These are phyloP conservation scores for Stemphylium vesicarium DNA, from an alignment of 2,329 filamentous ascomycete genomes.

Conservation along the genomic window DNA sequence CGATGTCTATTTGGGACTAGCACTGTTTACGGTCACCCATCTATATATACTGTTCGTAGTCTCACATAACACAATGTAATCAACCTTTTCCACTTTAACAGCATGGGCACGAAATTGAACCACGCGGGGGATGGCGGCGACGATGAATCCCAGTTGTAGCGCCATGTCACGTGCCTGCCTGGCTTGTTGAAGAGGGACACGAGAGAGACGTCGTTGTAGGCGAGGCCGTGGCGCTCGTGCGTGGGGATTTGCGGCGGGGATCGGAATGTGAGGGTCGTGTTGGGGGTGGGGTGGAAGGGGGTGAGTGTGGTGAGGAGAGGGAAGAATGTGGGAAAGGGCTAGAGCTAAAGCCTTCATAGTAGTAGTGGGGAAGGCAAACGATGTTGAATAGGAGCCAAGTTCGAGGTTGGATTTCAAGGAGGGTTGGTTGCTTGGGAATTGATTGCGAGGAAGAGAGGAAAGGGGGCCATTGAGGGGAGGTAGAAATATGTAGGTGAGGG, in stretches of 20 bases:
- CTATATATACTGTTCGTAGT: no score
- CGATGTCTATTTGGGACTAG: no score
- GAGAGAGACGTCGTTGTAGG: conserved; percentile 65
- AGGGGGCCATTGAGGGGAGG: background rate
- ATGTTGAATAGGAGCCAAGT: background rate
- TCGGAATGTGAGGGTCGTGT: background rate
- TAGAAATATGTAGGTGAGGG: background rate
- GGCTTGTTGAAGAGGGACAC: conserved; percentile 57
- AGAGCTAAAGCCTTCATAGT: background rate
- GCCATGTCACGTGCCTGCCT: conserved; percentile 60
- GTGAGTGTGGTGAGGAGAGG: background rate
- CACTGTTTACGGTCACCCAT: no score
- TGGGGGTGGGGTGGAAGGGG: background rate
- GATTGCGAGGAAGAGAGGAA: no score
- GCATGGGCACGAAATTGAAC: conserved; percentile 67
- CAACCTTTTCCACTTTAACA: no score
- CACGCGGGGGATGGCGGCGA: conserved; percentile 42
- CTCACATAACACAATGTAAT: no score
- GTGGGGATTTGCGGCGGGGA: conserved; percentile 47
- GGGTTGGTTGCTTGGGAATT: background rate
- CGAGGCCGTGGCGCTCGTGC: conserved; percentile 61
- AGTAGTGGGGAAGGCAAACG: no score
- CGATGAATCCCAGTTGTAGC: conserved; percentile 70
- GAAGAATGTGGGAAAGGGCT: no score
- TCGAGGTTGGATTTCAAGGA: background rate